Percentiles rank a stretch among this genome's conserved stretches.
Conservation (phyloP, 2,329 filamentous ascomycete species). For the Aspergillus ochraceus region DNA sequence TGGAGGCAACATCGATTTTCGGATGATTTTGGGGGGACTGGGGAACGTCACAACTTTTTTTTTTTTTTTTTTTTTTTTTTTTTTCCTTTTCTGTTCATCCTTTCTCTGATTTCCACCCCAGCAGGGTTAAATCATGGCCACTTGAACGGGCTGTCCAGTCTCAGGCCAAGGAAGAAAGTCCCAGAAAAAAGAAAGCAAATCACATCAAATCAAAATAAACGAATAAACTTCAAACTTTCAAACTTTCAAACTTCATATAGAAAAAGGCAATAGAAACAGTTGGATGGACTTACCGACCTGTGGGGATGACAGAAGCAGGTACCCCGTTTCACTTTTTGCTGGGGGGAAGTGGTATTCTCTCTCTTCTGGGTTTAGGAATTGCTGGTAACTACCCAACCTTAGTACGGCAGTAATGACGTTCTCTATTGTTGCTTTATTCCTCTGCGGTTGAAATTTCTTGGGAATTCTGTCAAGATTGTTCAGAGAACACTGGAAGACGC, state of each 20-base stretch:
- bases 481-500: background rate
- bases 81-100: too few species aligned
- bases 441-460: background rate
- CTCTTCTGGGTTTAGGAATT: slow-evolving; percentile 6
- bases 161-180: background rate
- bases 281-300: slow-evolving; percentile 11
- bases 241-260: background rate
- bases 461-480: background rate
- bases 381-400: slow-evolving; percentile 18
- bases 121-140: background rate
- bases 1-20: slow-evolving; percentile 7
- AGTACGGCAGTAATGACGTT: slow-evolving; percentile 17
- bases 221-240: background rate
- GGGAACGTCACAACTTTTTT: slow-evolving; percentile 5
- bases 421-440: slow-evolving; percentile 4
- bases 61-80: too few species aligned
- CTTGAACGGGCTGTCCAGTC: too few species aligned
- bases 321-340: slow-evolving; percentile 21
- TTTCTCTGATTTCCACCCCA: background rate
- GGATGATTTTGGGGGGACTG: slow-evolving; percentile 3
- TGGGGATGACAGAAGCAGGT: slow-evolving; percentile 23
- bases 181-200: background rate
- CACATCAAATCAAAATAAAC: background rate
- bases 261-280: slow-evolving; percentile 3
- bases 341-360: background rate